Conservation (phyloP, 2,329 filamentous ascomycete species). For the Cercospora sp. region DNA sequence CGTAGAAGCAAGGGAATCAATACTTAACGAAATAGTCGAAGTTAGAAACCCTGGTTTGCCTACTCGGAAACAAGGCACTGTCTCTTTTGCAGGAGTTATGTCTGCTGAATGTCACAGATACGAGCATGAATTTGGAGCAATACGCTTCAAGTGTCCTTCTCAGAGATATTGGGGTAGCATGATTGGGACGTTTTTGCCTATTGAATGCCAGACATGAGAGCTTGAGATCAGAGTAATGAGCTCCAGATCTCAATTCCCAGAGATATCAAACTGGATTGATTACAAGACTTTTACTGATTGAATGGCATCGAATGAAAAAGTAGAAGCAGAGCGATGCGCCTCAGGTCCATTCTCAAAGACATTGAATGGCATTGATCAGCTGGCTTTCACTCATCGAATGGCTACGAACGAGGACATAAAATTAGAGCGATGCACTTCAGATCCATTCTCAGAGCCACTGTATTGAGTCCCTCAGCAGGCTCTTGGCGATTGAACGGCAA, state of each 20-base stretch:
- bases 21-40: background rate
- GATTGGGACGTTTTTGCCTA: background rate
- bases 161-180: background rate
- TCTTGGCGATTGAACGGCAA: too few species aligned
- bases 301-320: too few species aligned
- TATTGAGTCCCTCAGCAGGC: too few species aligned
- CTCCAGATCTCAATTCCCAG: background rate
- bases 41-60: background rate
- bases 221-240: background rate
- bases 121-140: background rate
- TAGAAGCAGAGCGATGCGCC: too few species aligned
- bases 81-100: background rate
- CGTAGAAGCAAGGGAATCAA: background rate
- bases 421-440: too few species aligned
- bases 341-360: too few species aligned
- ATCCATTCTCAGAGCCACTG: too few species aligned
- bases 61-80: background rate
- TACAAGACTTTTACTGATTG: accelerated
- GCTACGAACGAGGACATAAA: too few species aligned
- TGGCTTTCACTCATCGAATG: too few species aligned
- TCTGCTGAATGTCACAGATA: background rate
- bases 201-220: background rate
- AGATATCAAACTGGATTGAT: background rate
- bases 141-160: background rate
- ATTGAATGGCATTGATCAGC: too few species aligned